Base-by-base conservation (phyloP, 1,284 basidiomycete genomes). In the Lignosus rhinocerotis region DNA sequence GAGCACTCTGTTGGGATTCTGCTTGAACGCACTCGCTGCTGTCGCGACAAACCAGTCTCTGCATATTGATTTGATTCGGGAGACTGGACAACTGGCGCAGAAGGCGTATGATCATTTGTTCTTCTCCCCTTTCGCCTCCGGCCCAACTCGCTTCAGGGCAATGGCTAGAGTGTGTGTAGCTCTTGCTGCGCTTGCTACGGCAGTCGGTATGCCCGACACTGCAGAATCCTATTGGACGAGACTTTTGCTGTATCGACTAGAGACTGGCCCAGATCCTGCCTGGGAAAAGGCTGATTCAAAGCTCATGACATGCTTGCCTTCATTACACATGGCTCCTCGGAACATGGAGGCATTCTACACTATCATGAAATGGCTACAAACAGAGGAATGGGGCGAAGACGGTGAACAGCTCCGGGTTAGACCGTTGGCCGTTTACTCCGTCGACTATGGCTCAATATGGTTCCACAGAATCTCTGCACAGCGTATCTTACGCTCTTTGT, bases 21-120 rank as follows among this genome's bases (percentile, higher is more conserved):
- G 80, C 12, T 69, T 76, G 38, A 73, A 72, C 50, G 68, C 78
- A 1, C 62, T 86, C 46, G 71, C 69, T 41, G 76, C 77, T 0
- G 67, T 77, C 1, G 64, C 78, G 14, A 72, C 75, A 36, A 77
- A 74, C 8, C 76, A 79, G 33, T 79, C 78, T 70, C 81, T 84
- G 55, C 71, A 85, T 4, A 66, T 69, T 14, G 82, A 86, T 60
- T 61, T 83, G 44, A 63, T 76, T 33, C 76, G 76, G 32, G 73
- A 72, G 32, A 68, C 76, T 3, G 69, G 76, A 9, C 77, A 78
- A 46, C 64, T 77, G 6, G 63, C 75, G n/a, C 70, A 74, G 32
- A 66, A 71, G 38, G 69, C 76, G n/a, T 81, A 84, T 60, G 71
- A 83, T 50, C 78, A 75, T 60, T 79, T 78, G 59, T 65, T 80